A percentile compares a stretch with the other conserved stretches of the same genome.
phyloP scores from a whole-genome alignment of 2,329 filamentous ascomycete species.

The Cryphonectria japonica region DNA sequence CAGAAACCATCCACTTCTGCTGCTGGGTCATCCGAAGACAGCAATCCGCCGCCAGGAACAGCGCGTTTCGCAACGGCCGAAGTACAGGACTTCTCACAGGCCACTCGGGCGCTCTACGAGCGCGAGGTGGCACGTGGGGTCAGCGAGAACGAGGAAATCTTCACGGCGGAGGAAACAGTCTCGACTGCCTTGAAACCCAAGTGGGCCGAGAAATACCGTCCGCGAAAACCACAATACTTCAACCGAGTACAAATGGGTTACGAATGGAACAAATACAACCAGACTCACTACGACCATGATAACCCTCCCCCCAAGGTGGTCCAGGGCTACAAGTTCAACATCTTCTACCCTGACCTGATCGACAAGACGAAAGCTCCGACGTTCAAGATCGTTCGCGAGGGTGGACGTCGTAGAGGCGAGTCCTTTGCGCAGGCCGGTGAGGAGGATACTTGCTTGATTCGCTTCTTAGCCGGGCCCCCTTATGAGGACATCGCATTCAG shows the following conservation, averaged over 20 bases:
- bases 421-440: conserved; percentile 92
- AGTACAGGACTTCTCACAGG: conserved; percentile 82
- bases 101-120: conserved; percentile 87
- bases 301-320: conserved; percentile 98
- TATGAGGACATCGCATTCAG: conserved; percentile 97
- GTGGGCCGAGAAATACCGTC: conserved; percentile 84
- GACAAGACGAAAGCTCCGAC: conserved; percentile 94
- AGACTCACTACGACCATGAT: conserved; percentile 98
- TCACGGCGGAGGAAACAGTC: conserved; percentile 85
- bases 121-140: conserved; percentile 90
- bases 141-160: conserved; percentile 93
- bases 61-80: conserved; percentile 70
- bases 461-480: conserved; percentile 91
- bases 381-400: conserved; percentile 92
- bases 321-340: conserved; percentile 99
- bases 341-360: conserved; percentile 97
- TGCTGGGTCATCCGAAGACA: conserved; percentile 35
- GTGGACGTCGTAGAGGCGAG: conserved; percentile 85
- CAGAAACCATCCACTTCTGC: conserved; percentile 31
- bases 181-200: conserved; percentile 65
- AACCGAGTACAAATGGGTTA: conserved; percentile 99
- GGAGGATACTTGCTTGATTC: conserved; percentile 94
- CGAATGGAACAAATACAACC: conserved; percentile 99
- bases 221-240: conserved; percentile 94
- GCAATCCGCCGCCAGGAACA: conserved; percentile 55